These are phyloP conservation scores for Ceriops tagal DNA, from an alignment of 345 rosid genomes.

Conservation along the genomic window DNA sequence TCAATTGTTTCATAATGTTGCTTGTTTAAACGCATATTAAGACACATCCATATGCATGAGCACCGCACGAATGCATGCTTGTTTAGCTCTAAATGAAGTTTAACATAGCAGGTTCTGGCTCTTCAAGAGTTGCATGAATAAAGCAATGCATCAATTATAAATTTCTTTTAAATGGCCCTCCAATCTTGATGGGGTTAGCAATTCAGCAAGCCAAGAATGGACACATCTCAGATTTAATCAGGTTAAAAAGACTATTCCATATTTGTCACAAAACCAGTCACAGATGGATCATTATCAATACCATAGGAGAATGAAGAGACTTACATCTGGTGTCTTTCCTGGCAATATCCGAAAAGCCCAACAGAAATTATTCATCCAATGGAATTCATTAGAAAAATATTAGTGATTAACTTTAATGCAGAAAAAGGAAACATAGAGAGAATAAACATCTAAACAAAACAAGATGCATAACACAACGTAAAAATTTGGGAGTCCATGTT, in stretches of 20 bases:
- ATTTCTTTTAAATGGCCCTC: background rate
- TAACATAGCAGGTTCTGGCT: background rate
- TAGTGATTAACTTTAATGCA: conserved; percentile 6
- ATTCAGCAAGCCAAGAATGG: background rate
- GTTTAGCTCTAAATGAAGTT: background rate
- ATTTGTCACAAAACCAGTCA: background rate
- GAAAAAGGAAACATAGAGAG: background rate
- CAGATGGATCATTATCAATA: conserved; percentile 1
- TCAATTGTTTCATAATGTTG: too few species aligned
- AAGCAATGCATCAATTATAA: background rate
- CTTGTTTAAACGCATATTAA: too few species aligned
- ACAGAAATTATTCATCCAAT: conserved; percentile 12
- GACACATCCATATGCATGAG: background rate
- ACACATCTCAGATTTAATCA: too few species aligned
- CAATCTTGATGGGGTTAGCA: background rate
- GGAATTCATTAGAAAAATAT: conserved; percentile 12
- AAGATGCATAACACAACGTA: background rate
- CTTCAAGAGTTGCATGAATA: background rate
- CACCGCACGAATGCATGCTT: background rate
- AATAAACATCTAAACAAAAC: background rate
- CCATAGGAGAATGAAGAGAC: conserved; percentile 23
- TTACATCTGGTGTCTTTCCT: conserved; percentile 73
- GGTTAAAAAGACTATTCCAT: background rate
- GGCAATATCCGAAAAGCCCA: conserved; percentile 24
- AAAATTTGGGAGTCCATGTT: background rate